Base-by-base conservation (phyloP, 192 early-diverging fungal species). In the Coemansia umbellata region DNA sequence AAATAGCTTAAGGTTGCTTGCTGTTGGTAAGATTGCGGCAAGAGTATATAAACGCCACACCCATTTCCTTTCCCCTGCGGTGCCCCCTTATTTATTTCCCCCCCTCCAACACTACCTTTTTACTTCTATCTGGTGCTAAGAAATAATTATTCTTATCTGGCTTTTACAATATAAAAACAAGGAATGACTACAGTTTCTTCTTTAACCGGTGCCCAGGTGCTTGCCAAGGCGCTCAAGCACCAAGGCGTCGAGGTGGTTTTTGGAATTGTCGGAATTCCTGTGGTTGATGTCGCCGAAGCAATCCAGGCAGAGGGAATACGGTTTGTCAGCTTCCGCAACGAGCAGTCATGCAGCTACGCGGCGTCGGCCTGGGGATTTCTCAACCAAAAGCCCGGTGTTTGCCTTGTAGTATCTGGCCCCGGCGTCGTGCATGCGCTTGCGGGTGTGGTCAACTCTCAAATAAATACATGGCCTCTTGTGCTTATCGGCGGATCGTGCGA, bases 231-330 rank as follows among this genome's bases (percentile, higher is more conserved):
- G 8, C 77, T 88, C 14, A 81, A 81, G 52, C 55, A 63, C 8
- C 86, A 82, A 37, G 81, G 80, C 31, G 82, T 88, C 18, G 44
- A 54, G 14, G 79, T 85, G 3, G 71, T 86, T 3, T 89, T 89
- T 78, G 87, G 87, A 14, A 87, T 89, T 50, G 87, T 89, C 24
- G 87, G 87, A 3, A 86, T 88, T 50, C 87, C 87, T 21, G 85
- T 89, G 8, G 79, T 87, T 18, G 87, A 89, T 32, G 74, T 88
- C 2, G 86, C 84, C 33, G 87, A 89, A n/a, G 85, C 87, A 21
- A 82, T 83, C 40, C 81, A 78, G 39, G 78, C 78, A 14, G 76
- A 74, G 37, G 85, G 86, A 35, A 87, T 89, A 17, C 66, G 58
- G 48, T 89, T 86, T 53, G 70, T 87, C 55, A 81, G 80, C 10